Evolutionary conservation across 345 rosid species (phyloP), one percentile per base, ranked within the genome.

Genomic region (Gossypium ekmanianum): DNA sequence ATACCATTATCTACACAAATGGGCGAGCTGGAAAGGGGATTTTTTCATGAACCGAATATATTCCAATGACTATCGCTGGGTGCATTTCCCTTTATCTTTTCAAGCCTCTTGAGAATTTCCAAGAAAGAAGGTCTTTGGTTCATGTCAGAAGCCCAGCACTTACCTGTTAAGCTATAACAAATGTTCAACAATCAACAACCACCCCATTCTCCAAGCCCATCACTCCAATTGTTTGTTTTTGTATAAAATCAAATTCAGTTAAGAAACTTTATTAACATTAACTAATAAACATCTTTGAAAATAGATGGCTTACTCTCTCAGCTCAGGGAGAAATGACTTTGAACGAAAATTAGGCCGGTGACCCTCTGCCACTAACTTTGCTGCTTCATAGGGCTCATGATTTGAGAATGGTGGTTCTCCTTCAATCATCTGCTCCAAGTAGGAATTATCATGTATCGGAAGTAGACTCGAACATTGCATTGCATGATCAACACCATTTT

Each of bases 311-410:
- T 86, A 95, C 99, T 92, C 98, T 89, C 85, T 86, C 74, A 95
- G 76, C 26, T 93, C 97, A 3, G 87, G 84, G 77, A 79, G 77
- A 73, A 80, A 91, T 81, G 91, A 94, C 86, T 92, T 95, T 16
- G 94, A 76, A 62, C 85, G 97, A 80, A 89, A 93, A 51, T 61
- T 68, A 61, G 99, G 99, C 75, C 98, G 87, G 71, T 91, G 94
- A 64, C 98, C 99, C 41, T 95, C 97, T 45, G 97, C 90, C 80
- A 90, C 96, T 72, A 83, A 83, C 83, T 91, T 95, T 48, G 99
- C 98, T 74, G 99, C 96, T 84, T 95, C 99, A 77, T 92, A 95
- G 48, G 99, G 97, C 85, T 95, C 98, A 65, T 84, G 85, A 81
- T 82, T 84, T 1, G 89, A 86, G 74, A 91, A 81, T 0, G 99